Percentiles rank a stretch among this genome's conserved stretches.
Conservation (phyloP, 345 rosid species). For the Eucalyptus erythrocorys region DNA sequence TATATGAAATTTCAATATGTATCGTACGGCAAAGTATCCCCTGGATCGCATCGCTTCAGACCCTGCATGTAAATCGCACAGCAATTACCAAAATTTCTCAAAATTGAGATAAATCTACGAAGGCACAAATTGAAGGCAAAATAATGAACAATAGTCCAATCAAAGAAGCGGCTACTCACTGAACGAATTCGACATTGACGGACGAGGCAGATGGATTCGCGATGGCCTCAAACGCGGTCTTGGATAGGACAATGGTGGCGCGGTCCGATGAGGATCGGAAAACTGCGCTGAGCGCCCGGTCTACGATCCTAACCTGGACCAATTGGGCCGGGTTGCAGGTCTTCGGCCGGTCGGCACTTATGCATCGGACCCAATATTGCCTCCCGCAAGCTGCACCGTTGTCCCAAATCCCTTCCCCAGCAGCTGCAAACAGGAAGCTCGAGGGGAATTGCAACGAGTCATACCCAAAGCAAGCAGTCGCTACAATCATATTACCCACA, state of each 20-base stretch:
- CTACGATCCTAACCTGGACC: constrained; percentile 34
- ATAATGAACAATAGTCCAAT: neutral
- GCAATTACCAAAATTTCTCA: neutral
- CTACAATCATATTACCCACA: constrained; percentile 1
- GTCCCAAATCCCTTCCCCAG: constrained; percentile 58
- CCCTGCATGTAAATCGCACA: neutral
- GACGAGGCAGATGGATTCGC: constrained; percentile 5
- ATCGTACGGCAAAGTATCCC: neutral
- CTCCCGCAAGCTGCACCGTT: constrained; percentile 57
- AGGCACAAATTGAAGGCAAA: neutral
- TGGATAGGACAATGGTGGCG: constrained; percentile 34
- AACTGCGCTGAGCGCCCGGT: constrained; percentile 17
- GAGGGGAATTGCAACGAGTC: constrained; percentile 34
- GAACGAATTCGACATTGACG: constrained; percentile 31
- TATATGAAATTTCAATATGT: neutral
- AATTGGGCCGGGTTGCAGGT: constrained; percentile 14
- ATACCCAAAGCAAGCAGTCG: constrained; percentile 44
- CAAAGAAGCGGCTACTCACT: constrained; percentile 8
- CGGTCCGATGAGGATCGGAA: constrained; percentile 19
- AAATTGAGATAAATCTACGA: neutral
- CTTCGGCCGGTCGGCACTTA: constrained; percentile 14
- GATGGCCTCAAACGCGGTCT: constrained; percentile 23
- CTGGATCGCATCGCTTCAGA: neutral
- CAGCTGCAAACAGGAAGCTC: constrained; percentile 38
- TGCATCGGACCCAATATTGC: constrained; percentile 40